phyloP scores from a whole-genome alignment of 1,139 yeast species.

The Torulaspora pretoriensis region DNA sequence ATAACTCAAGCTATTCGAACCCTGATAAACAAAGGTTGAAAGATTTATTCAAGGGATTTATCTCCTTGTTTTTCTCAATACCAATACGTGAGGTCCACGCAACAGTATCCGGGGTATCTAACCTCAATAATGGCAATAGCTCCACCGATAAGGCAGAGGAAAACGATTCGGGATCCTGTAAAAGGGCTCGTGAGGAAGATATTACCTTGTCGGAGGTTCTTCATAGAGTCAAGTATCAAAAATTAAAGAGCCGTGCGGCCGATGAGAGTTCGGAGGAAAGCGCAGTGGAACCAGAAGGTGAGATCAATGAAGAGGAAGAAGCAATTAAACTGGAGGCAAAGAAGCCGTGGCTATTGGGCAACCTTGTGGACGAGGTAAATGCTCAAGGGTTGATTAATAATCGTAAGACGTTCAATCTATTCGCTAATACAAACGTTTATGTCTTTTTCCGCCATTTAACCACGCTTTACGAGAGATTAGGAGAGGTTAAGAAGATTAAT shows the following conservation, averaged over 20 bases:
- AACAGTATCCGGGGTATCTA: conserved; percentile 30
- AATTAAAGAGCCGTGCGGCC: conserved; percentile 39
- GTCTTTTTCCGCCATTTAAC: conserved; percentile 85
- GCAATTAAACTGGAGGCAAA: conserved; percentile 40
- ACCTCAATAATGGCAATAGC: conserved; percentile 2
- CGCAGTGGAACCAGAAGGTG: conserved; percentile 25
- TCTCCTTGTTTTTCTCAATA: conserved; percentile 30
- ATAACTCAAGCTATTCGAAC: conserved; percentile 69
- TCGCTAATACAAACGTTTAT: conserved; percentile 87
- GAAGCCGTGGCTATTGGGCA: conserved; percentile 53
- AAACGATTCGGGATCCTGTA: conserved; percentile 21
- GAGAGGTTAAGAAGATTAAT: conserved; percentile 68
- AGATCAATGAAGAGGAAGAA: conserved; percentile 36
- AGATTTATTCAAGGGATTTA: conserved; percentile 66
- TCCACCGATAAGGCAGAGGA: conserved; percentile 8
- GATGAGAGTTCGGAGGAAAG: conserved; percentile 25
- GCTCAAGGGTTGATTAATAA: conserved; percentile 34
- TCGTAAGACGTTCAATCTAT: conserved; percentile 59
- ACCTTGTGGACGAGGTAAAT: conserved; percentile 51
- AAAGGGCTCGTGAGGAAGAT: conserved; percentile 63
- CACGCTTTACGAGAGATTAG: conserved; percentile 73
- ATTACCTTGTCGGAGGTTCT: conserved; percentile 65
- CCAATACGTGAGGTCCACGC: conserved; percentile 35
- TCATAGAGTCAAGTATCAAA: conserved; percentile 50
- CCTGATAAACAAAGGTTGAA: conserved; percentile 77